A percentile compares a stretch with the other conserved stretches of the same genome.
Evolutionary conservation across 2,329 filamentous ascomycete species (phyloP).

Genomic region (Phaeosphaeria sp.): DNA sequence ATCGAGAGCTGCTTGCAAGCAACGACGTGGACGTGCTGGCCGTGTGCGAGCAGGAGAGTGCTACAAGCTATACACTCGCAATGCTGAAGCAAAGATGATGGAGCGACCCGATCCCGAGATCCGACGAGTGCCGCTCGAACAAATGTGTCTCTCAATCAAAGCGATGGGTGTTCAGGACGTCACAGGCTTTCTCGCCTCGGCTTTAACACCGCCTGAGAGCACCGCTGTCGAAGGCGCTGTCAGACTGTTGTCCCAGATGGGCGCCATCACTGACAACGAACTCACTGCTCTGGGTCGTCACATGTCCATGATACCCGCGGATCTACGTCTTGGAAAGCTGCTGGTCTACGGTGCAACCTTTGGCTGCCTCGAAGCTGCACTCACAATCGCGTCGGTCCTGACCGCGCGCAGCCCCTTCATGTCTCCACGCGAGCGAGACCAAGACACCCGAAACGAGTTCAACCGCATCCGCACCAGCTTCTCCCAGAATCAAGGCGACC

Average conservation of each 20-base stretch:
- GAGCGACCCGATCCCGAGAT: conserved; percentile 94
- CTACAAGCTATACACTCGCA: conserved; percentile 93
- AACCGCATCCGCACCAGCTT: conserved; percentile 79
- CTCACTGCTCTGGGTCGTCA: conserved; percentile 91
- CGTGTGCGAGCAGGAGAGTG: conserved; percentile 89
- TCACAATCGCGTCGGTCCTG: conserved; percentile 91
- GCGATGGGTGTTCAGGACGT: conserved; percentile 93
- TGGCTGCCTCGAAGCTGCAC: conserved; percentile 84
- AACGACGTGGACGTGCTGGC: conserved; percentile 89
- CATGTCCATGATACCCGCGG: conserved; percentile 92
- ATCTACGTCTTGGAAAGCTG: conserved; percentile 90
- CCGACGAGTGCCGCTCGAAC: conserved; percentile 87
- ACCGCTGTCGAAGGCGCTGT: conserved; percentile 87
- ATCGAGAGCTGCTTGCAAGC: conserved; percentile 90
- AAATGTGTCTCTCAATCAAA: conserved; percentile 91
- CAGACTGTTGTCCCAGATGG: conserved; percentile 79
- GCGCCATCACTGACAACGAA: conserved; percentile 83
- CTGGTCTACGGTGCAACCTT: conserved; percentile 96
- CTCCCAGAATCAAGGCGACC: conserved; percentile 79
- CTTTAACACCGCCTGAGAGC: conserved; percentile 86
- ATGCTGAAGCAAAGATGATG: conserved; percentile 83
- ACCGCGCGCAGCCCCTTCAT: conserved; percentile 88
- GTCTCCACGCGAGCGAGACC: conserved; percentile 81
- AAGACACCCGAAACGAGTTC: conserved; percentile 82
- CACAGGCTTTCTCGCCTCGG: conserved; percentile 78